Evolutionary conservation across 441 rosid genomes (phyloP), one percentile per base, ranked within the genome.

Genomic region (Eutrema salsugineum): DNA sequence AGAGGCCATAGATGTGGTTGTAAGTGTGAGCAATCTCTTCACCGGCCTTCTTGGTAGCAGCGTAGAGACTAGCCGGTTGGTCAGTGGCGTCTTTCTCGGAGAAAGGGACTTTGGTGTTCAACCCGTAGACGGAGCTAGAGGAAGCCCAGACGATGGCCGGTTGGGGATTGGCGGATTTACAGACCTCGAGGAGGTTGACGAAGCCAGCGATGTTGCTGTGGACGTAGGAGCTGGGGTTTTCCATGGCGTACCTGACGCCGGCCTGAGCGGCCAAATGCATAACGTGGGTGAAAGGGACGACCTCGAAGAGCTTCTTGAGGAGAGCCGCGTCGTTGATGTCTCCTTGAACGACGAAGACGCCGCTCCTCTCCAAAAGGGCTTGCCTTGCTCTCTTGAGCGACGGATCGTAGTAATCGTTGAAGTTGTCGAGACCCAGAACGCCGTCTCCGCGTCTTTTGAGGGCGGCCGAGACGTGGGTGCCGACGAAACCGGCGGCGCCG

Each of bases 191-290:
- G 46, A 95, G 78, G 81, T 63, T 93, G 68, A 95, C 99, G 58
- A 95, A 76, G 54, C 99, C 98, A 53, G 97, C 99, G 77, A 94
- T 91, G 68, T 92, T 94, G 63, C 99, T 95, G 58, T 92, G 97
- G 12, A 95, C 96, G 66, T 95, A 95, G 59, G 99, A 95, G 68
- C 83, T 58, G 14, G 98, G 99, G 63, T 95, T 95, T 66, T 95
- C 87, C 97, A 93, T 92, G 27, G 99, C 98, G 72, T 95, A 92
- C 85, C 99, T 86, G 59, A 95, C 99, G 6, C 99, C 99, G 44
- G 99, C 99, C 66, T 95, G 98, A 53, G 99, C 98, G 5, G 98
- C 99, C 72, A 95, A 78, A 80, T 95, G 99, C 99, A 91, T 91
- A 49, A 95, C 95, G 56, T 95, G 99, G 9, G 97, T 91, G 78